phyloP scores from a whole-genome alignment of 768 basidiomycete genomes.

The Auriscalpium orientale region DNA sequence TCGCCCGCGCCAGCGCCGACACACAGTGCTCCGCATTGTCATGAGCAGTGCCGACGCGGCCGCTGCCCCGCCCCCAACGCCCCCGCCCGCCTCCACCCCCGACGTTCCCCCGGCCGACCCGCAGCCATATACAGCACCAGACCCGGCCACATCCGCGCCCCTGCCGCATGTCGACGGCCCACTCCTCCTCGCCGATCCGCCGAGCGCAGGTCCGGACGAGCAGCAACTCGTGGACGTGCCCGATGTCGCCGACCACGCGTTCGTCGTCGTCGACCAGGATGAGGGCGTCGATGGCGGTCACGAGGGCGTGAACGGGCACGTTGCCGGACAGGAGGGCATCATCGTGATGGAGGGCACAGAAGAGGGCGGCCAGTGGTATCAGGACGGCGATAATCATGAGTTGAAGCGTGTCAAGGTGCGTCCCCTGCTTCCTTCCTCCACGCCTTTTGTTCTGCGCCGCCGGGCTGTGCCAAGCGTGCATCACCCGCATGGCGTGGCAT shows the following conservation, averaged over 20 bases:
- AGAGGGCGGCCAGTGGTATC: constrained; percentile 56
- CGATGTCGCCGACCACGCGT: constrained; percentile 9
- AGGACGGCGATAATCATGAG: constrained; percentile 58
- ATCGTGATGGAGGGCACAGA: constrained; percentile 30
- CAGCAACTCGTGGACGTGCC: background rate
- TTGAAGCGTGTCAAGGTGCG: constrained; percentile 81
- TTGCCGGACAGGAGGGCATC: constrained; percentile 38
- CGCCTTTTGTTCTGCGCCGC: constrained; percentile 14
- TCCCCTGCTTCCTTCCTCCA: constrained; percentile 4
- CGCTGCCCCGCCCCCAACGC: constrained; percentile 21
- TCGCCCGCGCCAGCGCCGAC: background rate
- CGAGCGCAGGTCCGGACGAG: constrained; percentile 5
- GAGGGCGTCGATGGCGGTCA: constrained; percentile 3
- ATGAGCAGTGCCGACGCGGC: constrained; percentile 38
- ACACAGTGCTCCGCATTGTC: constrained; percentile 17
- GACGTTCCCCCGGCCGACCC: constrained; percentile 24
- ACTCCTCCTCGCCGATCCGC: background rate
- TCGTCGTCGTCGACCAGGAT: constrained; percentile 13
- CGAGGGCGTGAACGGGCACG: constrained; percentile 32
- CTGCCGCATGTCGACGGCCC: constrained; percentile 19
- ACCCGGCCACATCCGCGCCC: constrained; percentile 14
- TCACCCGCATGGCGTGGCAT: no score
- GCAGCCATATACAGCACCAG: constrained; percentile 13
- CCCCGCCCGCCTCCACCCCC: constrained; percentile 24
- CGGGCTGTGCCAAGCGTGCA: constrained; percentile 1